Evolutionary conservation across 352 stramenopile genomes (phyloP), one percentile per base, ranked within the genome.

Genomic region (Globisporangium middletonii): DNA sequence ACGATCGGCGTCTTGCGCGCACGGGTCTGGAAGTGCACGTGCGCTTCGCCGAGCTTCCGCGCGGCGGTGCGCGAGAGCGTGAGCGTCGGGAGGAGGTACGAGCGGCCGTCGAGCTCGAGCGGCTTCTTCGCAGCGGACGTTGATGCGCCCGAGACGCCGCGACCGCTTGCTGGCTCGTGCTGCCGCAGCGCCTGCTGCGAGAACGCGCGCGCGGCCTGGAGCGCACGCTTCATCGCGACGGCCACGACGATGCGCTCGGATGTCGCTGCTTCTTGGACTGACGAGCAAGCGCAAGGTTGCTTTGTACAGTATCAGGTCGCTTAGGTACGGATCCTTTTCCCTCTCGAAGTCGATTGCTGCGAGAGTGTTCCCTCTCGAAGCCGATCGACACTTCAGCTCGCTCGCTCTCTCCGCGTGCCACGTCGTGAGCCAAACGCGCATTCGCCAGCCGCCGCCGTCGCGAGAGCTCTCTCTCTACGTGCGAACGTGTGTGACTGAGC

Each of bases 41-140:
- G 67, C 44, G 65, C 67, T 42, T 73, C 71, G 30, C 53, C 35
- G 6, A 57, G 52, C n/a, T 59, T 71, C 26, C 58, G 37, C 7
- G 60, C 45, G 5, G 62, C 63, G 8, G 53, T 62, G 54, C 73
- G 79, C 33, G 68, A 55, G 56, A 92, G 64, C 55, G 73, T 86
- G 48, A 89, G 59, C 53, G 81, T 92, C 51, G 79, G 81, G 55
- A 92, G 61, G 33, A 92, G 68, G 60, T 89, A 92, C 63, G 75
- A 86, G 28, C 77, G 75, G 7, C 81, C 81, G 33, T 88, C 68
- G 6, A 90, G 65, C 59, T 85, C 72, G 30, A 76, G 65, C 26
- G 71, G 65, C 28, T 69, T 58, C 2, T 59, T 57, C 38, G 63
- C 54, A 7, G 49, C 33, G 16, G 69, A 13, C 0, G 55, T 43